Evolutionary conservation across 805 yeast species (phyloP).

Genomic region (Metschnikowia cerradonensis): DNA sequence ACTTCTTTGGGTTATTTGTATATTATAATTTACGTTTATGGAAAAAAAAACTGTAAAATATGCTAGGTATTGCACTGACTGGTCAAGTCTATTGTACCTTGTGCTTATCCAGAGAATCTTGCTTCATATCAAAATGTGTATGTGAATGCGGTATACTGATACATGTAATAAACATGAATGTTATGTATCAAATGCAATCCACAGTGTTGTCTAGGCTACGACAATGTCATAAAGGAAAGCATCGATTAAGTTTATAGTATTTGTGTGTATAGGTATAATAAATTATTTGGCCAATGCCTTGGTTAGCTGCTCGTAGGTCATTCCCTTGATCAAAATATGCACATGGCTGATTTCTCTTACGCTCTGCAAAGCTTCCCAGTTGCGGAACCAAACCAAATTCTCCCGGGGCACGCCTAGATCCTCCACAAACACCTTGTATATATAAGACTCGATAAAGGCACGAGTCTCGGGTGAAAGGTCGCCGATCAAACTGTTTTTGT

Average conservation of each 20-base stretch:
- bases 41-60: background rate
- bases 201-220: too few relatives aligned
- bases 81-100: too few relatives aligned
- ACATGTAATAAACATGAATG: too few relatives aligned
- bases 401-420: conserved; percentile 37
- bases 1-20: conserved; percentile 7
- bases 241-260: too few relatives aligned
- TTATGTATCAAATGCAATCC: too few relatives aligned
- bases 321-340: conserved; percentile 56
- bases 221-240: too few relatives aligned
- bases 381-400: conserved; percentile 62
- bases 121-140: too few relatives aligned
- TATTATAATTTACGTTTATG: conserved; percentile 8
- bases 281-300: conserved; percentile 4
- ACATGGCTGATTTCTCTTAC: conserved; percentile 63
- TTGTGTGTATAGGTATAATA: too few relatives aligned
- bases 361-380: conserved; percentile 68
- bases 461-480: conserved; percentile 45
- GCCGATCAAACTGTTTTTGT: conserved; percentile 46
- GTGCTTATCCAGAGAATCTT: too few relatives aligned
- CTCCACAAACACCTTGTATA: conserved; percentile 47
- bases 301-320: conserved; percentile 20
- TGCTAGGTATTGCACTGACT: too few relatives aligned
- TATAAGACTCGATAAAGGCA: conserved; percentile 39
- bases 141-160: too few relatives aligned